Evolutionary conservation across 2,329 filamentous ascomycete species (phyloP).

Genomic region (Xylariales sp.): DNA sequence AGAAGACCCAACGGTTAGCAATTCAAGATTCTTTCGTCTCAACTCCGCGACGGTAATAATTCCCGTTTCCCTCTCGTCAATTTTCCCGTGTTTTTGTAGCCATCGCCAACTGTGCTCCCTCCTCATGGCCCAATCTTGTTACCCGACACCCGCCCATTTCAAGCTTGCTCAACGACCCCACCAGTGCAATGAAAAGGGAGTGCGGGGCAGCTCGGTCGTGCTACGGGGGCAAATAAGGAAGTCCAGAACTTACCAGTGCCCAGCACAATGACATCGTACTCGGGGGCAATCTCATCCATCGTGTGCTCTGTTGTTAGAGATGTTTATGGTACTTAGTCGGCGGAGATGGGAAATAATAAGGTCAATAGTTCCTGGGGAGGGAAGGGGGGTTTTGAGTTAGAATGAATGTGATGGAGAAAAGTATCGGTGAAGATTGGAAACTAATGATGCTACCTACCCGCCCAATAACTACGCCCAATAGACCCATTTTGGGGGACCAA

Average conservation of each 20-base stretch:
- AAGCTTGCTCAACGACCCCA: slow-evolving; percentile 9
- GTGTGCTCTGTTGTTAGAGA: not conserved
- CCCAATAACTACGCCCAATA: too few species aligned
- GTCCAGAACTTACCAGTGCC: slow-evolving; percentile 83
- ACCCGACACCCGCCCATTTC: not conserved
- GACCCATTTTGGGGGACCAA: slow-evolving; percentile 8
- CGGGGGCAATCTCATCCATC: slow-evolving; percentile 98
- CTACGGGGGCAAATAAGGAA: slow-evolving; percentile 18
- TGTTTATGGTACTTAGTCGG: slow-evolving; percentile 7
- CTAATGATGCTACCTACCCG: too few species aligned
- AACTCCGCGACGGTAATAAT: too few species aligned
- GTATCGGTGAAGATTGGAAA: slow-evolving; percentile 29
- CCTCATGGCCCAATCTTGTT: too few species aligned
- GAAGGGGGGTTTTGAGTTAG: too few species aligned
- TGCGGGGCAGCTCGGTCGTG: not conserved
- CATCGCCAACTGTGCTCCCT: too few species aligned
- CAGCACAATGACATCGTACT: slow-evolving; percentile 98
- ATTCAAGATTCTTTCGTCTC: too few species aligned
- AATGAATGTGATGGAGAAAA: too few species aligned
- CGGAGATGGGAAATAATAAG: slow-evolving; percentile 12
- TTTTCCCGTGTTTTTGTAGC: too few species aligned
- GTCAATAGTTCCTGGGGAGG: slow-evolving; percentile 5
- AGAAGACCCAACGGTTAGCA: too few species aligned
- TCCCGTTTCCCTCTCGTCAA: too few species aligned
- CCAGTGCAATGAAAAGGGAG: slow-evolving; percentile 8